These are phyloP conservation scores for Schizosaccharomyces versatilis DNA, from an alignment of 1,139 yeast genomes.

Conservation along the genomic window DNA sequence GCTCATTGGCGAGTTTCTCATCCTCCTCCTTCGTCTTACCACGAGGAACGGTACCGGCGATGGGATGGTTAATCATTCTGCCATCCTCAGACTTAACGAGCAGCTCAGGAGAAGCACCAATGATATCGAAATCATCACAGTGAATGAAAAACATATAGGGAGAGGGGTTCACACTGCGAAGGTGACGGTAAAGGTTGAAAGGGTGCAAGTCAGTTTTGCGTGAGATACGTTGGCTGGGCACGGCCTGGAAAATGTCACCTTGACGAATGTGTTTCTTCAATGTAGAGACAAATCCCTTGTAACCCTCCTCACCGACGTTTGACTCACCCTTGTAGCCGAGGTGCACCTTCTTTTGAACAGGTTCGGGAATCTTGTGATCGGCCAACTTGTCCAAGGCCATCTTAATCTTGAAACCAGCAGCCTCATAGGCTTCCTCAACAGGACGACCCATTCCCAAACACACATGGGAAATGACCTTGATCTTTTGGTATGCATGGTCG, in stretches of 20 bases:
- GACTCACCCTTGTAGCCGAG: conserved; percentile 36
- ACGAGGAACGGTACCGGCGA: conserved; percentile 85
- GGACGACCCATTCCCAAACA: conserved; percentile 27
- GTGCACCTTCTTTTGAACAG: conserved; percentile 50
- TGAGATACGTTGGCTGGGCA: conserved; percentile 88
- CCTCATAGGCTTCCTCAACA: conserved; percentile 27
- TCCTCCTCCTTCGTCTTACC: conserved; percentile 85
- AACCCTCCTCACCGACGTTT: conserved; percentile 82
- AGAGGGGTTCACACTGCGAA: conserved; percentile 88
- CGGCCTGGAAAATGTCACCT: conserved; percentile 93
- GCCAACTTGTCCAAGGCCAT: conserved; percentile 32
- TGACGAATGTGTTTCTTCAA: conserved; percentile 61
- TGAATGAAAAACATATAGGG: conserved; percentile 90
- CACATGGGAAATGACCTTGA: conserved; percentile 71
- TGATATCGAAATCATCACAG: conserved; percentile 65
- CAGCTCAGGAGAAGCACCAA: conserved; percentile 92
- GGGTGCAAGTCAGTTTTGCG: conserved; percentile 91
- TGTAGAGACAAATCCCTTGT: conserved; percentile 53
- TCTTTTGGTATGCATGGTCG: conserved; percentile 81
- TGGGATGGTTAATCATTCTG: conserved; percentile 78
- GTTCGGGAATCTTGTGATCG: conserved; percentile 27
- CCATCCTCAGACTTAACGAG: conserved; percentile 66
- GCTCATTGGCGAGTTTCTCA: conserved; percentile 51
- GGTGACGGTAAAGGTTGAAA: conserved; percentile 80
- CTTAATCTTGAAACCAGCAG: conserved; percentile 36